Base-by-base conservation (phyloP, 768 basidiomycete species). In the Tylopilus sp. region DNA sequence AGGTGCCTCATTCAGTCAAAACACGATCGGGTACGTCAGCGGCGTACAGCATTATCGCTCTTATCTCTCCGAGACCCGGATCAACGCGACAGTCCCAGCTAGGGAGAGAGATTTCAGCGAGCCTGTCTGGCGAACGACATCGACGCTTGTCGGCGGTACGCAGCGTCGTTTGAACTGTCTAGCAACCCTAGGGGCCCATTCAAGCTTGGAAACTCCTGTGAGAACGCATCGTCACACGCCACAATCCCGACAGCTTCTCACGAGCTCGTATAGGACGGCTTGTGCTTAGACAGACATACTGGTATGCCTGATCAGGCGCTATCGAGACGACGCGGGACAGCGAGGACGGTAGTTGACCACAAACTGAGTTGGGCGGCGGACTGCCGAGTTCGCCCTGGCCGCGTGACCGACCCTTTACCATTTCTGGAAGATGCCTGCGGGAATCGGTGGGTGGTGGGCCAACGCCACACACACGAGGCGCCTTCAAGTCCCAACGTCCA, bases 381-480 rank as follows among this genome's bases (percentile, higher is more conserved):
- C 40, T 31, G 31, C 54, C 21, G 22, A 6, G 11, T 46, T 48
- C 24, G 48, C 45, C 8, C 34, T 36, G 36, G 41, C 22, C 29
- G 12, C 26, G 28, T n/a, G n/a, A n/a, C n/a, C n/a, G n/a, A n/a
- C n/a, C n/a, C n/a, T n/a, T n/a, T n/a, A 3, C 41, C 45, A 30
- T 33, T 19, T 55, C n/a, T 4, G 47, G 57, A 48, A 55, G 9
- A 26, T 28, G 9, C 11, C 12, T 21, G 22, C 28, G 36, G 30
- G 24, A 48, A 48, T 14, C 16, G 30, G 40, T 40, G 31, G 30
- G 40, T 40, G 31, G 28, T 37, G 19, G 36, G 29, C 28, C 21
- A 38, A 26, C 43, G 12, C 53, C 41, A 37, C 26, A 19, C 43
- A 34, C 46, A 50, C 40, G 45, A 40, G 59, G 59, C 19, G 13